Evolutionary conservation across 1,284 basidiomycete genomes (phyloP).

Genomic region (Trichosporon sp.): DNA sequence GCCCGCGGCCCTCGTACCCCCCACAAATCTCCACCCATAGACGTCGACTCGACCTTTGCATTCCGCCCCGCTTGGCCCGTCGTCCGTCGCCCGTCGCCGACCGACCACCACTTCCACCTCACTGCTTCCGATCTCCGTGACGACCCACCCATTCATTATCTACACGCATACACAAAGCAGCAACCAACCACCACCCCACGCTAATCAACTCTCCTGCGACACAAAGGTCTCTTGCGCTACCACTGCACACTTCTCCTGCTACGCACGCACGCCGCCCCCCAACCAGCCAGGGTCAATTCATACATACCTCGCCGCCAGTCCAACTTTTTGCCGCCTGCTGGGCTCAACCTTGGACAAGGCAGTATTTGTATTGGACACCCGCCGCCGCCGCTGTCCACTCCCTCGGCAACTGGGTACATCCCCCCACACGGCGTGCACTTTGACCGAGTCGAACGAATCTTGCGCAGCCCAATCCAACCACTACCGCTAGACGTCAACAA

Average conservation of each 20-base stretch:
- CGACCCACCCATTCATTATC: background rate
- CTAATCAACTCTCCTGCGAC: background rate
- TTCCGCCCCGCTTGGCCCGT: background rate
- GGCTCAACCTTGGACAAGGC: background rate
- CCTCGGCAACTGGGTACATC: background rate
- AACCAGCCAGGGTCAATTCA: conserved; percentile 5
- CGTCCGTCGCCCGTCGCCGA: no score
- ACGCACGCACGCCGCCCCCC: background rate
- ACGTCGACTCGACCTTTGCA: background rate
- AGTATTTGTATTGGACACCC: background rate
- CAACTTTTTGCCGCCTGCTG: background rate
- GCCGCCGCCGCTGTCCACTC: background rate
- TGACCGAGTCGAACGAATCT: background rate
- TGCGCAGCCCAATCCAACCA: background rate
- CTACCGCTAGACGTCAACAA: background rate
- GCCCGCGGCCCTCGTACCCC: no score
- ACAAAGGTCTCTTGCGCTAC: background rate
- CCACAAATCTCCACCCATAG: background rate
- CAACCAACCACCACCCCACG: background rate
- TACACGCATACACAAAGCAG: no score
- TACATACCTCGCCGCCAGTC: background rate
- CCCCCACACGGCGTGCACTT: background rate
- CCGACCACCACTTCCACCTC: background rate
- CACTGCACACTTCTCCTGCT: background rate
- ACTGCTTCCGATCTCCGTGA: background rate